These are phyloP conservation scores for Aspergillus pseudoglaucus DNA, from an alignment of 2,329 filamentous ascomycete species.

Conservation along the genomic window DNA sequence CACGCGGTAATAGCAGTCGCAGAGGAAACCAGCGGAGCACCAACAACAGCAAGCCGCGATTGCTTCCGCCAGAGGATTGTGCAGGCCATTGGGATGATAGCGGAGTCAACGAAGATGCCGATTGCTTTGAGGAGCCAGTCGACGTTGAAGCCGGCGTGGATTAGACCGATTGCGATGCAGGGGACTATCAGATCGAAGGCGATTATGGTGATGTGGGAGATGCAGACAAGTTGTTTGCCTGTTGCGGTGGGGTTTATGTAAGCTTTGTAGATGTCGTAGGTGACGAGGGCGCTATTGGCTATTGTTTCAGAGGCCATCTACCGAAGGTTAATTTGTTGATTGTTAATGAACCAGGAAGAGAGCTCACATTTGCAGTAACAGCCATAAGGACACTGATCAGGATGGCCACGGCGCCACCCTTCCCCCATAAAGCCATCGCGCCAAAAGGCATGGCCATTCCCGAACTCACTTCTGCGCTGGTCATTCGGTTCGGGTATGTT, in stretches of 20 bases:
- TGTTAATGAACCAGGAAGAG: slow-evolving; percentile 54
- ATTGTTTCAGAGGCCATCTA: slow-evolving; percentile 67
- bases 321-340: too few relatives aligned
- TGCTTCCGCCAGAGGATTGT: slow-evolving; percentile 76
- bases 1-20: slow-evolving; percentile 64
- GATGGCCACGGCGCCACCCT: slow-evolving; percentile 70
- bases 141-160: slow-evolving; percentile 72
- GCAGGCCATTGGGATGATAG: slow-evolving; percentile 73
- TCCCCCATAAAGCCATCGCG: slow-evolving; percentile 73
- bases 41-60: slow-evolving; percentile 65
- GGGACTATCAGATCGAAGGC: slow-evolving; percentile 73
- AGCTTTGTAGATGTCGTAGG: slow-evolving; percentile 81
- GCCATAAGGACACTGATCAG: slow-evolving; percentile 84
- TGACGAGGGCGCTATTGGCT: slow-evolving; percentile 59
- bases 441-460: slow-evolving; percentile 81
- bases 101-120: slow-evolving; percentile 83
- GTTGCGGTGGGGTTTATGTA: slow-evolving; percentile 74
- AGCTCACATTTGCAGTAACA: slow-evolving; percentile 66
- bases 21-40: slow-evolving; percentile 66
- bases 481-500: slow-evolving; percentile 62
- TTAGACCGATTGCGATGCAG: slow-evolving; percentile 67
- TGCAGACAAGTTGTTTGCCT: slow-evolving; percentile 70
- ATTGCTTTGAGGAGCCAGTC: slow-evolving; percentile 85
- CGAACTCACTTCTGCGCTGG: slow-evolving; percentile 66
- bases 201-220: slow-evolving; percentile 67